A percentile compares a stretch with the other conserved stretches of the same genome.
phyloP scores from a whole-genome alignment of 2,329 filamentous ascomycete species.

The Amauroascus niger region DNA sequence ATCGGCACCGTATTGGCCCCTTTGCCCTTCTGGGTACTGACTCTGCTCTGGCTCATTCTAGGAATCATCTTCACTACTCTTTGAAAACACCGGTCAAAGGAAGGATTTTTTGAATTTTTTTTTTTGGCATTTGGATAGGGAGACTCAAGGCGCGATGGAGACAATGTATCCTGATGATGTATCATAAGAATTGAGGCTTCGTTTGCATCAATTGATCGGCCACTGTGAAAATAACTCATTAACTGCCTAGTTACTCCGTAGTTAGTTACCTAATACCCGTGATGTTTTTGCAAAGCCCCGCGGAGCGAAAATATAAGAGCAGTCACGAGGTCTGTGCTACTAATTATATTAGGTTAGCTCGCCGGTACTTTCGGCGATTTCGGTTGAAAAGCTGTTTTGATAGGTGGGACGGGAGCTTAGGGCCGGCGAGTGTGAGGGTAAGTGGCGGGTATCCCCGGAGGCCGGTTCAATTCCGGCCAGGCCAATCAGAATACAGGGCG shows the following conservation, averaged over 20 bases:
- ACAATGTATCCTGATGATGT: background rate
- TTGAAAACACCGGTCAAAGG: background rate
- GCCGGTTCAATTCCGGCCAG: slow-evolving; percentile 37
- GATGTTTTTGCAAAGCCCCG: no score
- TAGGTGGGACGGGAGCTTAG: background rate
- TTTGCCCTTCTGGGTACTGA: slow-evolving; percentile 14
- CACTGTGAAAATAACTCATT: no score
- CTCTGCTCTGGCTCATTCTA: slow-evolving; percentile 13
- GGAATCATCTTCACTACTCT: slow-evolving; percentile 11
- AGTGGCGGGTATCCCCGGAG: slow-evolving; percentile 23
- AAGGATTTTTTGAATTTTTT: background rate
- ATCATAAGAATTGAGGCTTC: background rate
- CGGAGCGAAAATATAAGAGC: no score
- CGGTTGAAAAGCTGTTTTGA: background rate
- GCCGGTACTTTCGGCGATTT: background rate
- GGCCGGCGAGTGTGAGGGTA: background rate
- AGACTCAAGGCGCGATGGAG: background rate
- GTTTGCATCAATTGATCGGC: background rate
- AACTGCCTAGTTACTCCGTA: no score
- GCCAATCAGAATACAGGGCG: slow-evolving; percentile 12
- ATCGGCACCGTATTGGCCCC: slow-evolving; percentile 10
- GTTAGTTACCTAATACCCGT: no score
- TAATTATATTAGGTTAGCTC: no score
- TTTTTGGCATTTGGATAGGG: background rate
- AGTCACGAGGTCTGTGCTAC: no score